These are phyloP conservation scores for Yamadazyma sp. DNA, from an alignment of 1,139 yeast species.

Conservation along the genomic window DNA sequence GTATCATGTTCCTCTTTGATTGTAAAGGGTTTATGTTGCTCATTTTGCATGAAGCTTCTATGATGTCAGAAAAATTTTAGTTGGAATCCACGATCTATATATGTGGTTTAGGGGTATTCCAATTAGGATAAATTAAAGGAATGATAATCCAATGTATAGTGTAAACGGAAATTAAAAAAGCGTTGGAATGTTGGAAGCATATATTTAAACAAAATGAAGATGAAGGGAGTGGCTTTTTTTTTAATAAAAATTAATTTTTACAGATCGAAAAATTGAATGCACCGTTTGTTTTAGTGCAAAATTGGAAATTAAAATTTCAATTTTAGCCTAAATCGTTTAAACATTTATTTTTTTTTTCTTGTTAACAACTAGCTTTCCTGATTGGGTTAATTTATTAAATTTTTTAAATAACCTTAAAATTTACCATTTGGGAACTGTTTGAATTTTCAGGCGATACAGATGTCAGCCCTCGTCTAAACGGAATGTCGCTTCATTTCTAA, in stretches of 20 bases:
- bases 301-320: neutral
- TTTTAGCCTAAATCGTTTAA: conserved; percentile 5
- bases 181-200: conserved; percentile 1
- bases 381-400: conserved; percentile 3
- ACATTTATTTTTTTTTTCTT: neutral
- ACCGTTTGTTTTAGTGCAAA: conserved; percentile 20
- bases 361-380: conserved; percentile 1
- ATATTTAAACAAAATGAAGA: neutral
- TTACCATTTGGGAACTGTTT: neutral
- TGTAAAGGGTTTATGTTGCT: conserved; percentile 6
- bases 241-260: conserved; percentile 24
- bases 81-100: neutral
- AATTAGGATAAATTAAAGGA: neutral
- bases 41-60: too few relatives aligned
- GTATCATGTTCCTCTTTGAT: conserved; percentile 10
- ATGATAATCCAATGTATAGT: neutral
- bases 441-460: too few relatives aligned
- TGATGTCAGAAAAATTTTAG: too few relatives aligned
- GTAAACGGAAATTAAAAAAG: neutral
- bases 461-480: too few relatives aligned
- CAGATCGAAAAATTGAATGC: conserved; percentile 28
- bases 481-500: too few relatives aligned
- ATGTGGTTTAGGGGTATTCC: neutral
- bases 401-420: neutral
- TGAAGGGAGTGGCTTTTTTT: neutral